phyloP scores from a whole-genome alignment of 2,329 filamentous ascomycete genomes.

The Monosporascus sp. region DNA sequence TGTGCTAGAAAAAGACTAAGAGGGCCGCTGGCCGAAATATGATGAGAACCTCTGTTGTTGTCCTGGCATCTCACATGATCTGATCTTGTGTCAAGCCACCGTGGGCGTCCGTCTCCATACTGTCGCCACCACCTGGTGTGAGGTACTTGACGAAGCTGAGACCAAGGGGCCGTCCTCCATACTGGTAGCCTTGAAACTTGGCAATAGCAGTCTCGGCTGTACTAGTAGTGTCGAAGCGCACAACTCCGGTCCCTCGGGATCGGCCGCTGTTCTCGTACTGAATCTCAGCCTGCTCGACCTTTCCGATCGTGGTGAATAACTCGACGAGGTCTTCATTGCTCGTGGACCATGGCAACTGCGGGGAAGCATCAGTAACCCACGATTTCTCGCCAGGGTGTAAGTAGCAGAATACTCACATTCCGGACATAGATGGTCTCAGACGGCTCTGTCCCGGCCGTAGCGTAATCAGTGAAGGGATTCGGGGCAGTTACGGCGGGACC shows the following conservation, averaged over 20 bases:
- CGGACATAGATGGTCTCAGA: conserved; percentile 88
- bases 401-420: conserved; percentile 65
- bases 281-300: conserved; percentile 97
- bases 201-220: conserved; percentile 91
- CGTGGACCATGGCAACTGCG: conserved; percentile 92
- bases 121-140: conserved; percentile 60
- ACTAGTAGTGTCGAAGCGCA: conserved; percentile 77
- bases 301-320: conserved; percentile 95
- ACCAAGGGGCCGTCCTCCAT: conserved; percentile 88
- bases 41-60: neutral
- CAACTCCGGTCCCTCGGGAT: conserved; percentile 93
- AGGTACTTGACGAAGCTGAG: conserved; percentile 92
- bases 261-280: conserved; percentile 97
- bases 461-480: conserved; percentile 92
- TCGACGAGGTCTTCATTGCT: conserved; percentile 97
- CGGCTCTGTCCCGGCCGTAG: conserved; percentile 79
- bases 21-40: neutral
- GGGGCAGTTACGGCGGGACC: conserved; percentile 52
- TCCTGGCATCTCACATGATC: conserved; percentile 66
- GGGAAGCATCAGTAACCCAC: conserved; percentile 18
- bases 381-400: conserved; percentile 5
- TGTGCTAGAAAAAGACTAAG: neutral
- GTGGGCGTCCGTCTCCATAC: conserved; percentile 77
- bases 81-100: conserved; percentile 89
- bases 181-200: conserved; percentile 97